These are phyloP conservation scores for Cercophora samala DNA, from an alignment of 495 filamentous ascomycete genomes.

Conservation along the genomic window DNA sequence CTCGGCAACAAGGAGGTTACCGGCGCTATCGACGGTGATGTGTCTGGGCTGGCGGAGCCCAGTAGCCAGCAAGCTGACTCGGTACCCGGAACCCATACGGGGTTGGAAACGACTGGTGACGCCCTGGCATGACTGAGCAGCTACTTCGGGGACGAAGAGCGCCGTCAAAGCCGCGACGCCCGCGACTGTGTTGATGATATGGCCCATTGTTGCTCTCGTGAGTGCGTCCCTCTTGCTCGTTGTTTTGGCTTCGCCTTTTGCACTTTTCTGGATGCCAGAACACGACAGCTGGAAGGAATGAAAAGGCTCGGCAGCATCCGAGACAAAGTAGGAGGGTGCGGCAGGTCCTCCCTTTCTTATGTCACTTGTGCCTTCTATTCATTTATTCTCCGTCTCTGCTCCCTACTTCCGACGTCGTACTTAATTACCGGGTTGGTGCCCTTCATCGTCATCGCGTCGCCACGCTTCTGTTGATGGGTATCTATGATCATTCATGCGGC, in stretches of 20 bases:
- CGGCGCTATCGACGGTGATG: slow-evolving; percentile 54
- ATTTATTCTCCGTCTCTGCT: not conserved
- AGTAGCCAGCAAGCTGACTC: slow-evolving; percentile 48
- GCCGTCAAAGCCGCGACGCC: slow-evolving; percentile 9
- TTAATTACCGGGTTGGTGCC: not conserved
- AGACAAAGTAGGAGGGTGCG: not conserved
- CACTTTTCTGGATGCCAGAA: not conserved
- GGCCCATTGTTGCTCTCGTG: slow-evolving; percentile 9
- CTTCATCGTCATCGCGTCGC: slow-evolving; percentile 3
- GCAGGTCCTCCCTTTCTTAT: slow-evolving; percentile 5
- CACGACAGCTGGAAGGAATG: not conserved
- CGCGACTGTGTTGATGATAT: slow-evolving; percentile 9
- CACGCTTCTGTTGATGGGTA: not conserved
- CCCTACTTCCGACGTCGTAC: not conserved
- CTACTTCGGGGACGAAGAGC: slow-evolving; percentile 10
- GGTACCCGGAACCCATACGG: slow-evolving; percentile 52
- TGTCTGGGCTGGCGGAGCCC: slow-evolving; percentile 49
- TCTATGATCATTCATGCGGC: not conserved
- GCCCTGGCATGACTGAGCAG: slow-evolving; percentile 21
- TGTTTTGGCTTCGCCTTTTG: not conserved
- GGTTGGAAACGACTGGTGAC: slow-evolving; percentile 26
- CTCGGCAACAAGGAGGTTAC: slow-evolving; percentile 57
- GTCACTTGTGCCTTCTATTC: not conserved
- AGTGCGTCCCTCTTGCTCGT: not conserved
- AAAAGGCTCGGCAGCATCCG: slow-evolving; percentile 15